Conservation (phyloP, 805 yeast genomes). For the Grigorovia jiainica region DNA sequence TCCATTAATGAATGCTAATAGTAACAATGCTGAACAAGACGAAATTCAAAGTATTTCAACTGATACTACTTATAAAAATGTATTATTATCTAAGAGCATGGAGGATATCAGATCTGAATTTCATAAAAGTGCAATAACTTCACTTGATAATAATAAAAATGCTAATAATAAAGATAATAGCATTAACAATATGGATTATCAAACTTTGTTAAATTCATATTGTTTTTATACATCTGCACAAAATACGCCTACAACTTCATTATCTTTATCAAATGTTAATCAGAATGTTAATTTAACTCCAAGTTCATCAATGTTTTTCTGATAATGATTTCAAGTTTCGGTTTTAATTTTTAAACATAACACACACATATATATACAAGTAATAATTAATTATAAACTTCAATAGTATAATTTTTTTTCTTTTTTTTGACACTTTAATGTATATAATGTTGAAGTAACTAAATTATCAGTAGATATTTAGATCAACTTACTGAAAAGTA, state of each 20-base stretch:
- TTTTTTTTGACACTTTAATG: too few relatives aligned
- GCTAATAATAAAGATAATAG: background rate
- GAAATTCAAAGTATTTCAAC: conserved; percentile 11
- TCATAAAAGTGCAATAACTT: background rate
- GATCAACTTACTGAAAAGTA: too few relatives aligned
- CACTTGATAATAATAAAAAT: too few relatives aligned
- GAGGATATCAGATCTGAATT: background rate
- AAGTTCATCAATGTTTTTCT: background rate
- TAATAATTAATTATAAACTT: too few relatives aligned
- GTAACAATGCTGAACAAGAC: background rate
- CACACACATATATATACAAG: too few relatives aligned
- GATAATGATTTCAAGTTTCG: too few relatives aligned
- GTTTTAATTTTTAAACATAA: too few relatives aligned
- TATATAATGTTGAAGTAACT: too few relatives aligned
- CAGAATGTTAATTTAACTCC: background rate
- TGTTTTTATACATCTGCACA: conserved; percentile 18
- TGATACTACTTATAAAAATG: conserved; percentile 12
- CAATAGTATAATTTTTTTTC: too few relatives aligned
- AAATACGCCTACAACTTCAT: background rate
- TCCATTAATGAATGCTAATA: background rate
- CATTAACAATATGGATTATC: conserved; percentile 16
- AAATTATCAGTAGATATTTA: too few relatives aligned
- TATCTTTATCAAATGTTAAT: background rate
- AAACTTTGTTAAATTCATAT: conserved; percentile 19
- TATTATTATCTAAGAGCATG: conserved; percentile 1